Evolutionary conservation across 208 protist genomes (phyloP).

Genomic region (Acanthamoeba sp.): DNA sequence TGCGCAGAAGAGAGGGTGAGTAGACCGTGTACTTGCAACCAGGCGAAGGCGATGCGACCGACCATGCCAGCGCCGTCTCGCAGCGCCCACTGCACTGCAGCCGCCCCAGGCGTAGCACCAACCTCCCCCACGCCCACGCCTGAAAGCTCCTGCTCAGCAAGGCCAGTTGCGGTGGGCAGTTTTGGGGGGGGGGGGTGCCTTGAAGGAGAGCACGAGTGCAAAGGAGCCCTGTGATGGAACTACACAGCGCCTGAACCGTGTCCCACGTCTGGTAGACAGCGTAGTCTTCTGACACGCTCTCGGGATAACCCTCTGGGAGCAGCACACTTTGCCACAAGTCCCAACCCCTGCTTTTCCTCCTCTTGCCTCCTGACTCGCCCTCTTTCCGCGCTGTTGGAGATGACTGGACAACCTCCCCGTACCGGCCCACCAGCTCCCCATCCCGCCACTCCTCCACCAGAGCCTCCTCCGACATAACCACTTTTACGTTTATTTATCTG

Average conservation of each 20-base stretch:
- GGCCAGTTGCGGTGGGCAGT: neutral
- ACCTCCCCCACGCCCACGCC: slow-evolving; percentile 62
- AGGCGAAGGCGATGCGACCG: slow-evolving; percentile 86
- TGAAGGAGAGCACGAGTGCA: slow-evolving; percentile 83
- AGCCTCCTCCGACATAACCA: no score
- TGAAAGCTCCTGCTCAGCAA: neutral
- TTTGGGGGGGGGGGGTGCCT: slow-evolving; percentile 41
- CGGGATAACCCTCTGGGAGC: slow-evolving; percentile 87
- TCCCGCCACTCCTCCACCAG: neutral
- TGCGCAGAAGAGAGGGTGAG: neutral
- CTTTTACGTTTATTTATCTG: no score
- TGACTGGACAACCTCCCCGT: neutral
- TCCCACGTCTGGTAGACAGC: slow-evolving; percentile 87
- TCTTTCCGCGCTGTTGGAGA: neutral
- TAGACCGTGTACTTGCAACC: slow-evolving; percentile 27
- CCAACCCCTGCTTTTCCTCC: neutral
- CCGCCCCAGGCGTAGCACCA: slow-evolving; percentile 77
- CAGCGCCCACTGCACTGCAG: slow-evolving; percentile 79
- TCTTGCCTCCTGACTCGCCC: neutral
- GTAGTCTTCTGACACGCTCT: slow-evolving; percentile 86
- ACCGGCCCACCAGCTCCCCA: neutral
- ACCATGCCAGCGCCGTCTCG: slow-evolving; percentile 83
- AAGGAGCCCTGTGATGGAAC: slow-evolving; percentile 83
- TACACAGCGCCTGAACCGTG: slow-evolving; percentile 86
- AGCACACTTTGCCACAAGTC: neutral